These are phyloP conservation scores for Colletotrichum endophyticum DNA, from an alignment of 2,329 filamentous ascomycete species.

Conservation along the genomic window DNA sequence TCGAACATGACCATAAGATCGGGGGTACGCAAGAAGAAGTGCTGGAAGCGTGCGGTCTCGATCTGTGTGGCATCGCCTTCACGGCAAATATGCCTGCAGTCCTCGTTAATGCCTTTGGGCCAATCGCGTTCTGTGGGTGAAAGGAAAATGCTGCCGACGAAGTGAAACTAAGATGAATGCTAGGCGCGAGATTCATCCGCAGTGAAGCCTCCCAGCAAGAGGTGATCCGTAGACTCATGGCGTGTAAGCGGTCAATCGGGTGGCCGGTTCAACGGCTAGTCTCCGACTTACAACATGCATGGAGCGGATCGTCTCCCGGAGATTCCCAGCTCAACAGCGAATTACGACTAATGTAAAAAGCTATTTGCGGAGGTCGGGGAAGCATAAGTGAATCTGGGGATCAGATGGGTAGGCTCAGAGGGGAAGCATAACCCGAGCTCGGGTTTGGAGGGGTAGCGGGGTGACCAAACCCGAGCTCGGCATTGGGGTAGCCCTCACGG, in stretches of 20 bases:
- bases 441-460: conserved; percentile 24
- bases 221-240: conserved; percentile 33
- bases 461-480: conserved; percentile 26
- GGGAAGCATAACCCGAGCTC: conserved; percentile 32
- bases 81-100: conserved; percentile 46
- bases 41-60: conserved; percentile 36
- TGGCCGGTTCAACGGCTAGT: conserved; percentile 44
- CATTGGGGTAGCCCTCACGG: conserved; percentile 17
- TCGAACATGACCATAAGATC: not conserved
- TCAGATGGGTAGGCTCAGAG: not conserved
- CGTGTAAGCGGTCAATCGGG: conserved; percentile 37
- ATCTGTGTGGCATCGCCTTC: conserved; percentile 49
- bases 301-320: conserved; percentile 18
- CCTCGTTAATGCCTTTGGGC: conserved; percentile 53
- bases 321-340: not conserved
- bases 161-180: not conserved
- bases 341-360: not conserved
- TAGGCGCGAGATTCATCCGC: conserved; percentile 36
- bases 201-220: conserved; percentile 31
- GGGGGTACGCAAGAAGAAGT: conserved; percentile 23
- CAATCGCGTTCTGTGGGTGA: conserved; percentile 48
- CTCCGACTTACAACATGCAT: conserved; percentile 30
- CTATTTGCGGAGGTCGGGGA: not conserved
- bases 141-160: no score
- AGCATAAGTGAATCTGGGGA: not conserved